Conservation (phyloP, 768 basidiomycete species). For the Tylopilus subfusipes region DNA sequence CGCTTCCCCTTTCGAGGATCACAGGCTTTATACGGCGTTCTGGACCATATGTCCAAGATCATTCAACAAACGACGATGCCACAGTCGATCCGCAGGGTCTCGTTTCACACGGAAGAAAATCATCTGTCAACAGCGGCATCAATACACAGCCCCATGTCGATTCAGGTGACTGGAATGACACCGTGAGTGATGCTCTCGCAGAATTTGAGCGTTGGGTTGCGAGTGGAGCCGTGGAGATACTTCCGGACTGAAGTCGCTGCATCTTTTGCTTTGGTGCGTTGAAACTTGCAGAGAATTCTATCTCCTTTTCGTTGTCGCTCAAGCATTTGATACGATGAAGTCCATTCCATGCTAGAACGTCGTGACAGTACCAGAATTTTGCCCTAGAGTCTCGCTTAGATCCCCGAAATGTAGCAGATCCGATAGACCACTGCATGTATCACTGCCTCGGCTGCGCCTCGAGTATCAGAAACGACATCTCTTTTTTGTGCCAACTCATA, state of each 20-base stretch:
- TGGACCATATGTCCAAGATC: not conserved
- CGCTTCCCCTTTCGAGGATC: slow-evolving; percentile 27
- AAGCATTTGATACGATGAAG: not conserved
- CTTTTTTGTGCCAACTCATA: not conserved
- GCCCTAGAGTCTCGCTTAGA: not conserved
- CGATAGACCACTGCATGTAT: not conserved
- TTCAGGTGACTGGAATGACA: slow-evolving; percentile 4
- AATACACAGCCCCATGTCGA: not conserved
- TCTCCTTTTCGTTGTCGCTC: not conserved
- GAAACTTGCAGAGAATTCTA: not conserved
- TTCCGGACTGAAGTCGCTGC: slow-evolving; percentile 22
- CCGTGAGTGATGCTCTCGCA: slow-evolving; percentile 48
- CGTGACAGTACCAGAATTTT: not conserved
- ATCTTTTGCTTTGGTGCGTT: not conserved
- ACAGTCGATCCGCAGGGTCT: not conserved
- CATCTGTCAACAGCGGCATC: not conserved
- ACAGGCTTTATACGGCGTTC: slow-evolving; percentile 17
- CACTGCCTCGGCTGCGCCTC: not conserved
- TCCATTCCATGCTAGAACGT: not conserved
- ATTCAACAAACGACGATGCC: not conserved
- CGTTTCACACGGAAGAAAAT: not conserved
- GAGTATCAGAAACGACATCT: not conserved
- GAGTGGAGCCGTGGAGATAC: slow-evolving; percentile 59
- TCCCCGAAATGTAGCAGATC: not conserved
- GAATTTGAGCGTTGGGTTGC: slow-evolving; percentile 69